These are phyloP conservation scores for Mallotus repandus DNA, from an alignment of 441 rosid species.

Conservation along the genomic window DNA sequence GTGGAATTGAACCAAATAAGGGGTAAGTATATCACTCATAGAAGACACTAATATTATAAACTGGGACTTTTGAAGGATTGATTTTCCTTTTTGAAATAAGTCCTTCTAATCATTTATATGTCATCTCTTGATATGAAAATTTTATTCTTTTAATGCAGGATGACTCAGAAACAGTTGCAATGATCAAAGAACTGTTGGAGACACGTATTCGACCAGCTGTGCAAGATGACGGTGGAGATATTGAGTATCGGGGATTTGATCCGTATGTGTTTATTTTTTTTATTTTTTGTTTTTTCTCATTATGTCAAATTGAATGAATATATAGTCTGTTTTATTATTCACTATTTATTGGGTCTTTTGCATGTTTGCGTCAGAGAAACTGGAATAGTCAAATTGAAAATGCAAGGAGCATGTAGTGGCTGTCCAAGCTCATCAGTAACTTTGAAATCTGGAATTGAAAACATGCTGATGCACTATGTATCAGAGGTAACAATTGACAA, in stretches of 20 bases:
- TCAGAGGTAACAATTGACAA: slow-evolving; percentile 66
- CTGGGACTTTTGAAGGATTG: slow-evolving; percentile 1
- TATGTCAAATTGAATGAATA: slow-evolving; percentile 5
- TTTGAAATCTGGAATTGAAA: slow-evolving; percentile 93
- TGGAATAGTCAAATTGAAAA: slow-evolving; percentile 80
- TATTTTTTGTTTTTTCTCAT: neutral
- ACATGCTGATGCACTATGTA: slow-evolving; percentile 97
- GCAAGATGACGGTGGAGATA: slow-evolving; percentile 99
- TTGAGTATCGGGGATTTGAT: slow-evolving; percentile 83
- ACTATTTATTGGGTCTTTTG: slow-evolving; percentile 14
- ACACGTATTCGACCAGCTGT: slow-evolving; percentile 97
- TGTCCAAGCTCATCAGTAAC: slow-evolving; percentile 99
- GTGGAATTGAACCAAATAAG: too few species aligned
- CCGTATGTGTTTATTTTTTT: slow-evolving; percentile 41
- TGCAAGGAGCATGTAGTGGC: slow-evolving; percentile 99
- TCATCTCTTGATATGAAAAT: neutral
- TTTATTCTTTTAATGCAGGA: slow-evolving; percentile 46
- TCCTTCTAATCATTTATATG: neutral
- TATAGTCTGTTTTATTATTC: neutral
- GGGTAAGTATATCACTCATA: neutral
- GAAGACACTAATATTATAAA: neutral
- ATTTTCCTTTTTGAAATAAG: neutral
- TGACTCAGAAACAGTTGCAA: slow-evolving; percentile 95
- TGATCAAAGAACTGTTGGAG: slow-evolving; percentile 96
- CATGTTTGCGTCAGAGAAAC: slow-evolving; percentile 57